Evolutionary conservation across 805 yeast genomes (phyloP).

Genomic region (Yarrowia deformans): DNA sequence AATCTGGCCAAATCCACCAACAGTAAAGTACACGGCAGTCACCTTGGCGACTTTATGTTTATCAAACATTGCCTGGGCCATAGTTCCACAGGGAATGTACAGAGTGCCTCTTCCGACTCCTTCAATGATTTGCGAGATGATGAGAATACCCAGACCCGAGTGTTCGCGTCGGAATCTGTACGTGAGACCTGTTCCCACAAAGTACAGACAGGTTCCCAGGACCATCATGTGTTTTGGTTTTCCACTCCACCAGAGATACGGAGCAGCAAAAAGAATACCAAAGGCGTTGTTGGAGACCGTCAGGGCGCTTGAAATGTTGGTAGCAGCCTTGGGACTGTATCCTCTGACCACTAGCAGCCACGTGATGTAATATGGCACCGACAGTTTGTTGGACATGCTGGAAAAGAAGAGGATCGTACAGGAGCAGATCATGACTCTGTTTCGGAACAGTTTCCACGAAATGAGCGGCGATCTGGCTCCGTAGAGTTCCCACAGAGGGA

Average conservation of each 20-base stretch:
- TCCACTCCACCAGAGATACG: constrained; percentile 30
- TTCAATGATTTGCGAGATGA: constrained; percentile 3
- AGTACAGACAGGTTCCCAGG: constrained; percentile 2
- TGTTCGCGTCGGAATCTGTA: not conserved
- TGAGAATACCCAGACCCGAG: not conserved
- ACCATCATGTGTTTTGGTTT: constrained; percentile 13
- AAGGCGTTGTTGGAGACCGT: not conserved
- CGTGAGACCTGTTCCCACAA: constrained; percentile 15
- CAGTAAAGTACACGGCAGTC: constrained; percentile 11
- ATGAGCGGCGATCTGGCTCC: constrained; percentile 12
- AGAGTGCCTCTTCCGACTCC: constrained; percentile 24
- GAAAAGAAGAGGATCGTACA: constrained; percentile 2
- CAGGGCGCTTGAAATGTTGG: constrained; percentile 12
- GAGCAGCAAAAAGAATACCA: constrained; percentile 10
- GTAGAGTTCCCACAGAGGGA: constrained; percentile 24
- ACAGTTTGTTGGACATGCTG: constrained; percentile 7
- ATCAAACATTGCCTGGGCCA: constrained; percentile 28
- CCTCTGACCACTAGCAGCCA: constrained; percentile 32
- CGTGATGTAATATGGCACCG: constrained; percentile 18
- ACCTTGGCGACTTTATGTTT: constrained; percentile 29
- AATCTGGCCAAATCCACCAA: constrained; percentile 19
- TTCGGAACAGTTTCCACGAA: constrained; percentile 19
- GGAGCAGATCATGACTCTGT: constrained; percentile 23
- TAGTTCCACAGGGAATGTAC: constrained; percentile 22
- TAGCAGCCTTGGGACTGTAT: constrained; percentile 3